Evolutionary conservation across 345 rosid genomes (phyloP), one percentile per base, ranked within the genome.

Genomic region (Salix brachista): DNA sequence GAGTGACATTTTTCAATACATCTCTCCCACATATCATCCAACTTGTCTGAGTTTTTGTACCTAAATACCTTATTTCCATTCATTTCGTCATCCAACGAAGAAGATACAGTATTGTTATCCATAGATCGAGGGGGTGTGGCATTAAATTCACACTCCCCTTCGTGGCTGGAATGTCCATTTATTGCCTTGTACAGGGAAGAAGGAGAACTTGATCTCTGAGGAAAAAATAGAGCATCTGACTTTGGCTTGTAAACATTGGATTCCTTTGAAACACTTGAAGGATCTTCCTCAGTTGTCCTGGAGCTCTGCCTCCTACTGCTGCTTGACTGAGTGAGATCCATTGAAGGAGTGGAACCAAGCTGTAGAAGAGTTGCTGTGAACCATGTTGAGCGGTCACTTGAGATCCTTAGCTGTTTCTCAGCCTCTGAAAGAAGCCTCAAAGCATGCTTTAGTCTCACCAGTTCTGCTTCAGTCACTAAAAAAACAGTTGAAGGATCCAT

Each of bases 311-410:
- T 90, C 78, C 94, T 82, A 75, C 97, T 92, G 85, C 95, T 86
- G 80, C 92, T 88, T 64, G 97, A 87, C 78, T 80, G 91, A 74
- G 90, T 86, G 64, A 88, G 78, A 56, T 93, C 96, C 50, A 90
- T 90, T 64, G 98, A 93, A 80, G 94, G 88, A 79, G 88, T 81
- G 13, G 97, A 96, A 70, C 98, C 96, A 69, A 96, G 96, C 91
- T 93, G 99, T 72, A 96, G 83, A 46, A 96, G 85, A 42, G 96
- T 92, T 26, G 98, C 97, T 4, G 98, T 93, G 87, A 96, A 93
- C 99, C 99, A 96, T 26, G 97, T 96, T 39, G 96, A 92, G 69
- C 97, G 96, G 80, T 96, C 99, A 78, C 84, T 96, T 67, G 98
- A 90, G 78, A 89, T 88, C 73, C 96, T 78, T 61, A 96, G 84